Percentiles rank a stretch among this genome's conserved stretches.
Conservation (phyloP, 2,329 filamentous ascomycete species). For the Cladosporium sphaerospermum region DNA sequence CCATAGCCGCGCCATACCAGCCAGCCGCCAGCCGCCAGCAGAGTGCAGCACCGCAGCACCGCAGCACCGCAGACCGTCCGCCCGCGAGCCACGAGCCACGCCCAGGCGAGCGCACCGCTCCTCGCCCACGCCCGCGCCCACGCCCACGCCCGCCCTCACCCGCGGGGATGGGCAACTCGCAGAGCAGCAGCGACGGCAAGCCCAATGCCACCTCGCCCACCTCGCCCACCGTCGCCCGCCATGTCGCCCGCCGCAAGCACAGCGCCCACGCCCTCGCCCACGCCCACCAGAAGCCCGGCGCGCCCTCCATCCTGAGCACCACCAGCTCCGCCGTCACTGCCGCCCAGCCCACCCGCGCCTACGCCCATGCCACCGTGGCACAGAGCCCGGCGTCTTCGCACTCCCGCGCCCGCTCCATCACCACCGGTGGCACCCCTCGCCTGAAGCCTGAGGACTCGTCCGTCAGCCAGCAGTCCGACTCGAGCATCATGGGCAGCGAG, state of each 20-base stretch:
- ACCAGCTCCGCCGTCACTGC: conserved; percentile 15
- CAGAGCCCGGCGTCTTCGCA: conserved; percentile 16
- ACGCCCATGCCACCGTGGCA: conserved; percentile 17
- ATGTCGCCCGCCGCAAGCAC: conserved; percentile 9
- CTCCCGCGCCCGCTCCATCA: conserved; percentile 26
- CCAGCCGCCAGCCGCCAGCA: neutral
- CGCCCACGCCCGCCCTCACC: conserved; percentile 10
- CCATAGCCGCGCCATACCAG: neutral
- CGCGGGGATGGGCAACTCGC: conserved; percentile 13
- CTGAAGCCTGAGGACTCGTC: conserved; percentile 4
- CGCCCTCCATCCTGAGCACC: conserved; percentile 15
- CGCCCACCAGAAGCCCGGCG: conserved; percentile 6
- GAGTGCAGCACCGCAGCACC: neutral
- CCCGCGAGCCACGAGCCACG: neutral
- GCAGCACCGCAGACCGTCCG: neutral
- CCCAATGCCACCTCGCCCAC: conserved; percentile 3
- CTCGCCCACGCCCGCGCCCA: neutral
- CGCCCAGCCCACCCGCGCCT: conserved; percentile 14
- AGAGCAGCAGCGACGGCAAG: conserved; percentile 10
- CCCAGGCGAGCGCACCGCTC: neutral
- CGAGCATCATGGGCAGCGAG: conserved; percentile 10
- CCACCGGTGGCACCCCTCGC: conserved; percentile 16
- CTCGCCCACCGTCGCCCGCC: conserved; percentile 11
- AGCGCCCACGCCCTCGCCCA: conserved; percentile 14
- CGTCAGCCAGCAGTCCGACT: conserved; percentile 9